phyloP scores from a whole-genome alignment of 1,139 yeast species.

The Blastobotrys ciferrii region DNA sequence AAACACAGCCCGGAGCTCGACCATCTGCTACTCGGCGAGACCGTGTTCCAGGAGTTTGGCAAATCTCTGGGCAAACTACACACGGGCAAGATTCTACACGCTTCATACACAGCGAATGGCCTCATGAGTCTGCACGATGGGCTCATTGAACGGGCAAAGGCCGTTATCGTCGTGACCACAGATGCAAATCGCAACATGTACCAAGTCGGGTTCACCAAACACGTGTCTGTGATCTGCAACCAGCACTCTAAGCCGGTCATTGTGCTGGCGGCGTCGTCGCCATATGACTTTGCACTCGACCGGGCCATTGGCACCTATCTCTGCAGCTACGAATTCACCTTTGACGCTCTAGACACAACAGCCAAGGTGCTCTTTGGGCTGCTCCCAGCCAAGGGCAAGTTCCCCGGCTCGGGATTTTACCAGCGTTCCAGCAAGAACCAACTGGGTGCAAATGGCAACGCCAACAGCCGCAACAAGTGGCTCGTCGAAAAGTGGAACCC shows the following conservation, averaged over 20 bases:
- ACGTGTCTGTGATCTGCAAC: slow-evolving; percentile 56
- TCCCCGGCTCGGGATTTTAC: slow-evolving; percentile 49
- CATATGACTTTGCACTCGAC: slow-evolving; percentile 60
- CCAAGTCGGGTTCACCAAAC: slow-evolving; percentile 63
- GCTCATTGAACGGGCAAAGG: slow-evolving; percentile 53
- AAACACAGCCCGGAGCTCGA: slow-evolving; percentile 26
- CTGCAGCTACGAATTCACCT: slow-evolving; percentile 62
- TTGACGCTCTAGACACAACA: slow-evolving; percentile 49
- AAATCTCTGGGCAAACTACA: slow-evolving; percentile 29
- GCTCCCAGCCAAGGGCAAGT: slow-evolving; percentile 50
- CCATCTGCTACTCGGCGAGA: slow-evolving; percentile 51
- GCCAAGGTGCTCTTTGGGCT: slow-evolving; percentile 58
- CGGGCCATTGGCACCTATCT: slow-evolving; percentile 55
- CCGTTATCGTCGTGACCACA: slow-evolving; percentile 58
- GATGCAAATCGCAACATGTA: slow-evolving; percentile 65
- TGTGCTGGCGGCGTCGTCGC: slow-evolving; percentile 62
- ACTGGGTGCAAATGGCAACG: slow-evolving; percentile 15
- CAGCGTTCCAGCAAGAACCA: slow-evolving; percentile 24
- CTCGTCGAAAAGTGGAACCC: slow-evolving; percentile 58
- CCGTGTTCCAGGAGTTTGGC: slow-evolving; percentile 48
- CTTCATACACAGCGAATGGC: slow-evolving; percentile 66
- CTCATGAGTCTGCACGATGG: slow-evolving; percentile 57
- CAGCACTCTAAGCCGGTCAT: slow-evolving; percentile 55
- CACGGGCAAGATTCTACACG: slow-evolving; percentile 53
- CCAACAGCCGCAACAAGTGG: slow-evolving; percentile 44